A percentile compares a stretch with the other conserved stretches of the same genome.
These are phyloP conservation scores for Penicillium brasilianum DNA, from an alignment of 2,329 filamentous ascomycete genomes.

Conservation along the genomic window DNA sequence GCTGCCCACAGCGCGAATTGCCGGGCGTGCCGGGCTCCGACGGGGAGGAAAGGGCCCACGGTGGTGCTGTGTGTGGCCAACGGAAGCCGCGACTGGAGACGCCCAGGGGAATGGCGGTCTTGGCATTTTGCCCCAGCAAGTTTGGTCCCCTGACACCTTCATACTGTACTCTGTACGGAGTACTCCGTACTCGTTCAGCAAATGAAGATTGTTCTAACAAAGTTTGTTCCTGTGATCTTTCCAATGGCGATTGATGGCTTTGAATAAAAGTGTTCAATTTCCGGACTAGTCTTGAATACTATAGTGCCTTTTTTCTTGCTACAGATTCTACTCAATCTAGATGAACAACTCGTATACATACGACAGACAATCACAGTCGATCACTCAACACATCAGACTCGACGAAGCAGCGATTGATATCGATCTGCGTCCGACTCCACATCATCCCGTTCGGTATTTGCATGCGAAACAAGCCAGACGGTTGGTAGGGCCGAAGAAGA, in stretches of 20 bases:
- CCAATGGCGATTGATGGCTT: background rate
- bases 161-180: background rate
- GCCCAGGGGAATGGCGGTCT: conserved; percentile 8
- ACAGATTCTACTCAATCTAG: background rate
- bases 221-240: background rate
- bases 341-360: background rate
- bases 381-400: background rate
- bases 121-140: conserved; percentile 23
- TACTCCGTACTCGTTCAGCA: too few relatives aligned
- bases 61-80: background rate
- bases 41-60: conserved; percentile 7
- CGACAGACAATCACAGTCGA: background rate
- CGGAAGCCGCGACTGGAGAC: conserved; percentile 8
- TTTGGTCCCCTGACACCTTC: too few relatives aligned
- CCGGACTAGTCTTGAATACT: too few relatives aligned
- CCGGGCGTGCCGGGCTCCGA: background rate
- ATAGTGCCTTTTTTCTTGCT: too few relatives aligned
- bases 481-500: background rate
- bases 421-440: conserved; percentile 5
- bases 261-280: background rate
- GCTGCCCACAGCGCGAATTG: conserved; percentile 2
- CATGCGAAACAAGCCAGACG: background rate
- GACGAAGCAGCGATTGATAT: background rate
- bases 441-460: background rate
- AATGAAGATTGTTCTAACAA: conserved; percentile 12